Evolutionary conservation across 108 stramenopile genomes (phyloP), one percentile per base, ranked within the genome.

Genomic region (Cyclotella choctawhatcheeana): DNA sequence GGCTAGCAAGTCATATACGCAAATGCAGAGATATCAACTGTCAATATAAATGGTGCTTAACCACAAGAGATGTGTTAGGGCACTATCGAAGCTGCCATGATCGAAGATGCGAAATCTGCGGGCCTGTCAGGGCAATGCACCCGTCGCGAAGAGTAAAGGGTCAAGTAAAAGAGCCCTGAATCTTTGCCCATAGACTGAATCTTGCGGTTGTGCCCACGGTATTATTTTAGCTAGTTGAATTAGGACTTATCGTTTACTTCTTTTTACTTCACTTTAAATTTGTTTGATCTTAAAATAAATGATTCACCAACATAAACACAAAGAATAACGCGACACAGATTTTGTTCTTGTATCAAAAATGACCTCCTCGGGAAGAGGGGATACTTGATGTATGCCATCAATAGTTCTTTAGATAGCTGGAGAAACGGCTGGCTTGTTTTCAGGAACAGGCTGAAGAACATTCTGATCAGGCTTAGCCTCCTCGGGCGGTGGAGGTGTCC

Each of bases 1-100:
- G 44, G 25, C 55, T 78, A 5, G 65, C 64, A 24, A 51, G 51
- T 0, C 77, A 78, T 62, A 71, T 78, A 3, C 55, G 55, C 6
- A 60, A 61, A 17, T 78, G 77, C 64, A 71, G 67, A 44, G 53
- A 58, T 30, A 27, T 31, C 2, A 35, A 48, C 44, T 78, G 77
- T 44, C 62, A 18, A 1, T 78, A 67, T 33, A 69, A 58, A 52
- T 52, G 60, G 40, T 78, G 77, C 44, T 51, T 71, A 18, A 78
- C 77, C 24, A 67, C 44, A 35, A 21, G 77, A 44, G 77, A 78
- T 5, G 77, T 78, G 27, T 65, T 78, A 20, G 63, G 77, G 22
- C 77, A 78, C 35, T 71, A 71, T 45, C 70, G 44, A 29, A 47
- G 34, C 0, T 78, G 77, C 45, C 53, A 30, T 2, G 63, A 78